Base-by-base conservation (phyloP, 2,329 filamentous ascomycete species). In the Mycogone perniciosa region DNA sequence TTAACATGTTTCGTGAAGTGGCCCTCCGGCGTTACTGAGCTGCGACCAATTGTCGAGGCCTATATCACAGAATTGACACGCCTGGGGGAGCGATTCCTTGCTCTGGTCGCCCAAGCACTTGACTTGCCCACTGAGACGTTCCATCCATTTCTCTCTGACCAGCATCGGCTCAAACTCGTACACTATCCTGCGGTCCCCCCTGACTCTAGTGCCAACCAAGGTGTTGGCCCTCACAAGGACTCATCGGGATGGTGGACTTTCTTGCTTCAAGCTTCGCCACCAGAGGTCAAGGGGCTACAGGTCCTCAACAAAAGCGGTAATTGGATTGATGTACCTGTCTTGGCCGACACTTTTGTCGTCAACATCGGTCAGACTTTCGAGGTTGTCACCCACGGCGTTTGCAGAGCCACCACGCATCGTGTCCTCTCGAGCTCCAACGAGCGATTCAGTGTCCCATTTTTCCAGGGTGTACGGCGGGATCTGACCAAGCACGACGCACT, bases 191-290 rank as follows among this genome's bases (percentile, higher is more conserved):
- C 65, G 0, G 49, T 54, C 3, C 7, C 41, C 10, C 39, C 31
- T 13, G 41, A 41, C 4, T 30, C 46, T 6, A 35, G 26, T 2
- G 13, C 35, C 13, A 33, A 13, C 8, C 79, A 83, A 63, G 80
- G 80, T 1, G 79, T 84, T 1, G 81, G 80, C 0, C 75, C 81
- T 1, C 80, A 84, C 64, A 83, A 83, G 58, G 79, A 82, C 60
- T 82, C 76, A 0, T 82, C 79, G 0, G 80, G 80, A 4, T 84
- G 79, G 79, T 80, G 81, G 68, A 84, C 81, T 0, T 84, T 85
- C 54, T 71, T 85, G 4, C 73, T 81, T 1, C 82, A 85, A 60
- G 76, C 80, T 6, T 79, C 76, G 0, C 71, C 75, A 3, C 74
- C 77, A 4, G 65, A 72, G 7, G 67, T 74, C 1, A 61, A 71